phyloP scores from a whole-genome alignment of 768 basidiomycete genomes.

The Amanita brunnescens region DNA sequence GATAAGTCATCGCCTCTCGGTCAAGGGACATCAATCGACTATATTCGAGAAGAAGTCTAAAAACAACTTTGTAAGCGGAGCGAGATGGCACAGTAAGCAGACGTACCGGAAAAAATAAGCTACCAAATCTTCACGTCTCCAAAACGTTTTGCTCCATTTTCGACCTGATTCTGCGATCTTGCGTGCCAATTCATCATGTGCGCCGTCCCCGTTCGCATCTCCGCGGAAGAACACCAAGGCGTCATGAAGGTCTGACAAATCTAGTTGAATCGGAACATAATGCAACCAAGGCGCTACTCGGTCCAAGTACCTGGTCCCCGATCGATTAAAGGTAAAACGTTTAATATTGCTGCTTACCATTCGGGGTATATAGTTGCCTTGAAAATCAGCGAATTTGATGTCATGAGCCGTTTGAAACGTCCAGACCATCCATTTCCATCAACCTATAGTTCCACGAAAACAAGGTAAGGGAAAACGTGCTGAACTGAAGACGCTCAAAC shows the following conservation, averaged over 20 bases:
- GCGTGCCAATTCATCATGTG: constrained; percentile 50
- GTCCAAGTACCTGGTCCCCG: constrained; percentile 37
- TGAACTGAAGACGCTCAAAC: constrained; percentile 12
- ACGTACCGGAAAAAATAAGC: constrained; percentile 38
- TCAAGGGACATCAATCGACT: constrained; percentile 21
- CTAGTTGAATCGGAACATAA: constrained; percentile 61
- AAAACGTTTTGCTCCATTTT: constrained; percentile 31
- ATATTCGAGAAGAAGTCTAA: constrained; percentile 20
- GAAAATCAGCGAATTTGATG: constrained; percentile 54
- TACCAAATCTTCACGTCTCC: constrained; percentile 40
- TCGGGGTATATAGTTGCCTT: constrained; percentile 70
- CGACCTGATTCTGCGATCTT: constrained; percentile 33
- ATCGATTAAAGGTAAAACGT: background rate
- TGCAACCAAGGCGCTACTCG: constrained; percentile 63
- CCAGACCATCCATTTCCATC: constrained; percentile 65
- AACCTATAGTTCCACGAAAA: constrained; percentile 23
- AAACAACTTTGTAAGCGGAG: background rate
- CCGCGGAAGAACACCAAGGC: constrained; percentile 68
- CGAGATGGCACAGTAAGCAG: background rate
- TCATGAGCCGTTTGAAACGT: constrained; percentile 59
- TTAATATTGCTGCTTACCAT: constrained; percentile 34
- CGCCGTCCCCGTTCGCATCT: constrained; percentile 43
- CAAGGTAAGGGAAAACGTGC: background rate
- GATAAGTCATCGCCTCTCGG: constrained; percentile 20
- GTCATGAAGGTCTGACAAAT: constrained; percentile 63